A percentile compares a stretch with the other conserved stretches of the same genome.
These are phyloP conservation scores for Penicillium glabrum DNA, from an alignment of 2,329 filamentous ascomycete genomes.

Conservation along the genomic window DNA sequence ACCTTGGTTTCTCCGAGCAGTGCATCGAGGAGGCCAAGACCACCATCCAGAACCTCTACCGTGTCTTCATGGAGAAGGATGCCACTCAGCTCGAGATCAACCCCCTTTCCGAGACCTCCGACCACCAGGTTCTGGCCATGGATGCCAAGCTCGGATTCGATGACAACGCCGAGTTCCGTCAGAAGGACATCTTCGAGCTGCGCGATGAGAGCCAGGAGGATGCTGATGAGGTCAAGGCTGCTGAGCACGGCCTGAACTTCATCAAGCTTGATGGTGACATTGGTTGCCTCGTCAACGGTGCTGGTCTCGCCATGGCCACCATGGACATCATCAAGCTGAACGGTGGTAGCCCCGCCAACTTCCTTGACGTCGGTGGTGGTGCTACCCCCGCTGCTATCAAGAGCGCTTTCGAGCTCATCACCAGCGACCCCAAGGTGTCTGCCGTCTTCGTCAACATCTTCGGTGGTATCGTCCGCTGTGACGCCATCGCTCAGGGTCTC, in stretches of 20 bases:
- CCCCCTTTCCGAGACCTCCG: conserved; percentile 94
- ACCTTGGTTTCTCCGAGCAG: conserved; percentile 96
- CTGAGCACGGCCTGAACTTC: conserved; percentile 90
- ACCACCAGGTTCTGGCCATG: conserved; percentile 98
- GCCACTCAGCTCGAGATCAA: conserved; percentile 99
- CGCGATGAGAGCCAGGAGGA: conserved; percentile 96
- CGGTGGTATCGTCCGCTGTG: conserved; percentile 96
- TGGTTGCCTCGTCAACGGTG: conserved; percentile 97
- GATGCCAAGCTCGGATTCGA: conserved; percentile 99
- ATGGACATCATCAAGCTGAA: conserved; percentile 99
- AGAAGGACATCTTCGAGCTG: conserved; percentile 93
- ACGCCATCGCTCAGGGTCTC: conserved; percentile 93
- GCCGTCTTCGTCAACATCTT: conserved; percentile 99
- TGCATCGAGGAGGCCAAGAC: conserved; percentile 94
- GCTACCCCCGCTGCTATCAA: conserved; percentile 95
- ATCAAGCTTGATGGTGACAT: conserved; percentile 99
- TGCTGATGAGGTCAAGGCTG: conserved; percentile 94
- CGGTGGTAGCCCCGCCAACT: conserved; percentile 93
- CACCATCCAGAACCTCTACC: conserved; percentile 98
- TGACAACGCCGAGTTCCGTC: conserved; percentile 97
- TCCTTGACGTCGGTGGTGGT: conserved; percentile 97
- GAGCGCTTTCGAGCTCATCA: conserved; percentile 98
- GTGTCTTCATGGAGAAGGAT: conserved; percentile 97
- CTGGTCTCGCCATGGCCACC: conserved; percentile 98
- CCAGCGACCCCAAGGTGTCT: conserved; percentile 94